Percentiles rank a stretch among this genome's conserved stretches.
These are phyloP conservation scores for Sugiyamaella chiloensis DNA, from an alignment of 805 yeast species.

Conservation along the genomic window DNA sequence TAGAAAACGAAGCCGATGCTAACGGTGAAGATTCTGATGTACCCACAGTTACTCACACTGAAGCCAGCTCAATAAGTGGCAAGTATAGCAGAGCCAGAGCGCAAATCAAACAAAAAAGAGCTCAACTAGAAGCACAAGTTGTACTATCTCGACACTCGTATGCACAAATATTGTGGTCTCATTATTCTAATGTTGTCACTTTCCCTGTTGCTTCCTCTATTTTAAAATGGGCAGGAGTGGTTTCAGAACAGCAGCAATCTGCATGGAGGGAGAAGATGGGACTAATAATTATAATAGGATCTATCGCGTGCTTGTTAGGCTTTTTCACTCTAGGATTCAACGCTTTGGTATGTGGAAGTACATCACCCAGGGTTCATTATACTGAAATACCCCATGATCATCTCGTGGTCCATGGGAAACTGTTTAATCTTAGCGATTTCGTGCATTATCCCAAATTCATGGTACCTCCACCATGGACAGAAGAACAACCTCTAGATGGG, in stretches of 20 bases:
- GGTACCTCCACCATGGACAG: conserved; percentile 28
- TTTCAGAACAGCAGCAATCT: conserved; percentile 63
- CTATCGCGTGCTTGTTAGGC: conserved; percentile 20
- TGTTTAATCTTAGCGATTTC: conserved; percentile 60
- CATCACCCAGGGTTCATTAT: conserved; percentile 49
- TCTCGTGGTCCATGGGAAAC: conserved; percentile 69
- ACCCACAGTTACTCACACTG: too few species aligned
- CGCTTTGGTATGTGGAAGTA: conserved; percentile 64
- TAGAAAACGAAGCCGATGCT: too few species aligned
- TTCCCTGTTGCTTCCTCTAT: conserved; percentile 80
- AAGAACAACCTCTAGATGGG: conserved; percentile 24
- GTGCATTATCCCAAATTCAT: conserved; percentile 47
- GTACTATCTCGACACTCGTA: conserved; percentile 6
- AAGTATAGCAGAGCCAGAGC: not conserved
- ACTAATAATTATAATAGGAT: conserved; percentile 18
- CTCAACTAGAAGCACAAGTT: conserved; percentile 1
- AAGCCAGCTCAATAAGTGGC: not conserved
- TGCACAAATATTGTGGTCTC: conserved; percentile 51
- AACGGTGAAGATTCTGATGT: too few species aligned
- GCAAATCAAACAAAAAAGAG: not conserved
- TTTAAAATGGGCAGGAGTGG: conserved; percentile 59
- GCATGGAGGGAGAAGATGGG: conserved; percentile 84
- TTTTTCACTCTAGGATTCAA: conserved; percentile 70
- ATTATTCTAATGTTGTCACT: conserved; percentile 69
- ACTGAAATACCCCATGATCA: conserved; percentile 51